Base-by-base conservation (phyloP, 192 early-diverging fungal genomes). In the Gigaspora rosea region DNA sequence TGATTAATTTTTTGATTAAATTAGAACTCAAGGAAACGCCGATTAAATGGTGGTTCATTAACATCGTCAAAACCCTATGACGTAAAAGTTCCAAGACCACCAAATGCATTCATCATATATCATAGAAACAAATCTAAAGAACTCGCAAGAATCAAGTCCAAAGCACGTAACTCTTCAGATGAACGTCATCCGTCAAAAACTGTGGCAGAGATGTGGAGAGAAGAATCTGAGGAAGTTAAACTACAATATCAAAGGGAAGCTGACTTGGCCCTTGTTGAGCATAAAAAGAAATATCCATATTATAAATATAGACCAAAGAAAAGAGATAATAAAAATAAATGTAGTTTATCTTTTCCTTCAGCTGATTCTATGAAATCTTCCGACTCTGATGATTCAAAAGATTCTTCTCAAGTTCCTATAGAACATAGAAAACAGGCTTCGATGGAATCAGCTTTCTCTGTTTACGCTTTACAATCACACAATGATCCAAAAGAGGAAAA, bases 261-360 rank as follows among this genome's bases (percentile, higher is more conserved):
- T 1, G 73, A 75, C 47, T n/a, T 75, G 12, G 73, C 73, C 7
- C 33, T 75, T 11, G 73, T 75, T 1, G 73, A 75, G 54, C 73
- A 75, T 54, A 75, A 75, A 64, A 75, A 59, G 48, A 75, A 64
- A 50, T 64, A 75, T 15, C 73, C 73, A 4, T 75, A 61, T 56
- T 75, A 75, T 35, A 75, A 75, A 36, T 75, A 75, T 52, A 75
- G 58, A 64, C 73, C 73, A 51, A 57, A 75, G 64, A 75, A 75
- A 52, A 75, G 10, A 32, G 61, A 75, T 35, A 50, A n/a, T 47
- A 75, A 75, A 64, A 75, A 32, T 49, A 75, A 64, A 64, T 6
- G 27, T n/a, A 61, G 22, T 57, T 35, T 56, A 57, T 8, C 22
- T 20, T 15, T 11, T 15, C 36, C 46, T 16, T 67, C 65, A 67